Percentiles rank a stretch among this genome's conserved stretches.
Evolutionary conservation across 2,329 filamentous ascomycete genomes (phyloP).

Genomic region (Paracorniculantispora psalliotae): DNA sequence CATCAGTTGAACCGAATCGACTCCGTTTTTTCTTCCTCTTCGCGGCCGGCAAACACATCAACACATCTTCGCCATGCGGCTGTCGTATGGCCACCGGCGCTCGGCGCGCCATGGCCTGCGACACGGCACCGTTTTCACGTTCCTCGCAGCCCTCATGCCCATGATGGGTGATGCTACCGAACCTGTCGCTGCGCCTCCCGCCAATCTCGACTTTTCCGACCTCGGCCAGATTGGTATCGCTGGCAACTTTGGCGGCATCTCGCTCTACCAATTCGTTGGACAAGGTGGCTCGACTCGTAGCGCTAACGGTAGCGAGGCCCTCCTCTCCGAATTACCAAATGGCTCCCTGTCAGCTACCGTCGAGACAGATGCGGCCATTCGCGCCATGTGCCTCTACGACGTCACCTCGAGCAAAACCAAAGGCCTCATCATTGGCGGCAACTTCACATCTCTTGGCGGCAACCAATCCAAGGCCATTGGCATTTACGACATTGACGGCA

Average conservation of each 20-base stretch:
- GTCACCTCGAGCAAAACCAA: slow-evolving; percentile 59
- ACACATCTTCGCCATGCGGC: slow-evolving; percentile 39
- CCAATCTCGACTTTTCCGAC: slow-evolving; percentile 71
- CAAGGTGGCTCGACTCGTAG: slow-evolving; percentile 65
- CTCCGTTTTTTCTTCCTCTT: neutral
- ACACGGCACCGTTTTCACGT: slow-evolving; percentile 30
- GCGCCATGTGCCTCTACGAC: slow-evolving; percentile 79
- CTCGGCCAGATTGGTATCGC: slow-evolving; percentile 80
- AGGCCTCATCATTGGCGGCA: slow-evolving; percentile 84
- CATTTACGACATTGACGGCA: slow-evolving; percentile 69
- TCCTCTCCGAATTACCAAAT: slow-evolving; percentile 79
- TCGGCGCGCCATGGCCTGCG: slow-evolving; percentile 31
- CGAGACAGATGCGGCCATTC: slow-evolving; percentile 76
- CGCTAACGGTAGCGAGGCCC: slow-evolving; percentile 73
- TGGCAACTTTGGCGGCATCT: slow-evolving; percentile 88
- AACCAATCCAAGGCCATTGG: slow-evolving; percentile 74
- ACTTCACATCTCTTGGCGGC: slow-evolving; percentile 86
- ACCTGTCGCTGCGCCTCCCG: slow-evolving; percentile 58
- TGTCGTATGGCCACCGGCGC: slow-evolving; percentile 38
- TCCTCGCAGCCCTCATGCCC: slow-evolving; percentile 33
- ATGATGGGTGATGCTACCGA: slow-evolving; percentile 46
- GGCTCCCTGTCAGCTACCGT: slow-evolving; percentile 72
- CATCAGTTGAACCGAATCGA: neutral
- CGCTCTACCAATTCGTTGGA: slow-evolving; percentile 78
- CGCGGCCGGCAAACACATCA: neutral